Evolutionary conservation across 306 rosid genomes (phyloP).

Genomic region (Fagus sylvatica): DNA sequence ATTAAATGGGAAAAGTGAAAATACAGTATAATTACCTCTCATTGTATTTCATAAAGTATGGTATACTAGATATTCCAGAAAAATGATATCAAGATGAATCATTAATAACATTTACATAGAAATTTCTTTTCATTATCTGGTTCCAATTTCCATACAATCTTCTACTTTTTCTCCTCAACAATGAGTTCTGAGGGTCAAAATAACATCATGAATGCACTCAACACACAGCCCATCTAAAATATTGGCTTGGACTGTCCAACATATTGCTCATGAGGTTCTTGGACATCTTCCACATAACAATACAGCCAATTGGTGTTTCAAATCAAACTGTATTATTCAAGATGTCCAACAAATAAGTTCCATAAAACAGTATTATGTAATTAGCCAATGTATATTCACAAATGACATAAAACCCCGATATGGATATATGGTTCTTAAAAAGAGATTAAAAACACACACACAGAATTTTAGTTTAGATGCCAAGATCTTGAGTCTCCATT

Average conservation of each 20-base stretch:
- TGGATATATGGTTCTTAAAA: neutral
- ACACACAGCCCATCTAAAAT: slow-evolving; percentile 9
- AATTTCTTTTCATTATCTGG: neutral
- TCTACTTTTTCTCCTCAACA: no score
- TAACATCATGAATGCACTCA: slow-evolving; percentile 2
- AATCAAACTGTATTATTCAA: neutral
- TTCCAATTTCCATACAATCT: neutral
- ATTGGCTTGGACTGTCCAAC: slow-evolving; percentile 14
- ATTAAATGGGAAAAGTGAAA: slow-evolving; percentile 11
- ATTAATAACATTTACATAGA: slow-evolving; percentile 10
- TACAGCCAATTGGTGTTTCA: slow-evolving; percentile 9
- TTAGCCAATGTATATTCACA: slow-evolving; percentile 8
- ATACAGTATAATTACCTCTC: slow-evolving; percentile 2
- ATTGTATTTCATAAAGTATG: neutral
- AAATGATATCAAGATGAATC: neutral
- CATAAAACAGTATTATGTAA: neutral
- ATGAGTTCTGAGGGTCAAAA: slow-evolving; percentile 18
- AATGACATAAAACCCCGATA: neutral
- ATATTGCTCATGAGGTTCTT: slow-evolving; percentile 7
- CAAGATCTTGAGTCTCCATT: slow-evolving; percentile 10
- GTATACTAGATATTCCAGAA: neutral
- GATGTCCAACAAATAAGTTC: slow-evolving; percentile 8
- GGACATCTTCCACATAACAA: slow-evolving; percentile 15
- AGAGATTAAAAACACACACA: neutral
- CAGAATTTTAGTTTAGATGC: neutral